phyloP scores from a whole-genome alignment of 1,139 yeast genomes.

The Maudiozyma humilis region DNA sequence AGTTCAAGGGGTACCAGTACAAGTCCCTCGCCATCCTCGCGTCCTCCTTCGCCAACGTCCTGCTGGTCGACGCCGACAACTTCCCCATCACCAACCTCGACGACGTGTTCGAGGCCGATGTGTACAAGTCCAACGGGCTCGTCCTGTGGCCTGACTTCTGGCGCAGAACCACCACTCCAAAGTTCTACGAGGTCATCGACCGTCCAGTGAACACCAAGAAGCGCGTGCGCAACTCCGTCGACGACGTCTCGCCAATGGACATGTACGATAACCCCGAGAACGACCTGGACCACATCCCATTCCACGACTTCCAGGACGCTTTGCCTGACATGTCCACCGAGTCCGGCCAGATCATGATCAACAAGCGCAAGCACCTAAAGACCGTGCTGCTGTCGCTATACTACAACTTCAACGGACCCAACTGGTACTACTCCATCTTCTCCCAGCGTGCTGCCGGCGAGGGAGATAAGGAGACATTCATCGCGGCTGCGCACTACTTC shows the following conservation, averaged over 20 bases:
- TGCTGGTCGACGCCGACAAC: conserved; percentile 63
- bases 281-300: conserved; percentile 24
- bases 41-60: conserved; percentile 49
- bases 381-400: conserved; percentile 47
- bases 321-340: conserved; percentile 56
- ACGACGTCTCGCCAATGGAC: conserved; percentile 33
- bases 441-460: conserved; percentile 56
- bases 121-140: conserved; percentile 50
- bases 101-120: conserved; percentile 38
- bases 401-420: conserved; percentile 49
- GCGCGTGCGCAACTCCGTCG: conserved; percentile 38
- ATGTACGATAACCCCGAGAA: conserved; percentile 18
- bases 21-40: conserved; percentile 54
- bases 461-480: conserved; percentile 58
- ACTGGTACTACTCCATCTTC: conserved; percentile 44
- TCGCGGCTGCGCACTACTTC: conserved; percentile 50
- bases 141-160: conserved; percentile 81
- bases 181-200: conserved; percentile 58
- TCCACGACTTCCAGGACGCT: conserved; percentile 49
- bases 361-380: conserved; percentile 43
- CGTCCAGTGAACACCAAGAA: conserved; percentile 35
- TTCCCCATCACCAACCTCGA: conserved; percentile 52
- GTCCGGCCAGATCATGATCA: conserved; percentile 50
- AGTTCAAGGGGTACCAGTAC: conserved; percentile 49
- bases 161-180: conserved; percentile 65